phyloP scores from a whole-genome alignment of 345 rosid species.

The Trapa incisa region DNA sequence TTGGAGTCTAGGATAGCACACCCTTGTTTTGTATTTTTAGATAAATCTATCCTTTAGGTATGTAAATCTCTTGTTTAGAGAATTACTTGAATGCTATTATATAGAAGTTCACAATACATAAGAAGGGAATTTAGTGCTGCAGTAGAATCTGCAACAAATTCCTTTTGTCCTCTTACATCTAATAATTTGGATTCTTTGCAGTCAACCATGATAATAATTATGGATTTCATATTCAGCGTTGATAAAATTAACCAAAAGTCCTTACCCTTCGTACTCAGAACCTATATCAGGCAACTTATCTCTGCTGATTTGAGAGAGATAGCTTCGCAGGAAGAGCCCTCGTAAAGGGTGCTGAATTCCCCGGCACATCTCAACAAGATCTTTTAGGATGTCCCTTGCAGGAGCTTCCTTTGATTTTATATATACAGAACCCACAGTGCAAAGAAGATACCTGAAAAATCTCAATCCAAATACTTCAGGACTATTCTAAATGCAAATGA shows the following conservation, averaged over 20 bases:
- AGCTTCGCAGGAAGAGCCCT: slow-evolving; percentile 96
- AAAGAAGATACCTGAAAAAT: slow-evolving; percentile 68
- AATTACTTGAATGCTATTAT: background rate
- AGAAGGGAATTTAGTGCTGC: background rate
- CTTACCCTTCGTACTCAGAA: slow-evolving; percentile 97
- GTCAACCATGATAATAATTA: background rate
- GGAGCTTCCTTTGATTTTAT: slow-evolving; percentile 98
- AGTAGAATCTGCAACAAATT: background rate
- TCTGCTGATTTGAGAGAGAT: slow-evolving; percentile 90
- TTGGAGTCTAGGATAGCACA: background rate
- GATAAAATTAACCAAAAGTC: slow-evolving; percentile 5
- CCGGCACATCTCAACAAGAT: slow-evolving; percentile 99
- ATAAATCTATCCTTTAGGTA: background rate
- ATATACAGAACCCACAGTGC: slow-evolving; percentile 95
- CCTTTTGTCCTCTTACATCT: background rate
- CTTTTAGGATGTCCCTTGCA: slow-evolving; percentile 91
- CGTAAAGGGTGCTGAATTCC: slow-evolving; percentile 98
- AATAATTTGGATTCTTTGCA: background rate
- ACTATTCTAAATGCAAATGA: background rate
- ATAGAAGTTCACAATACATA: background rate
- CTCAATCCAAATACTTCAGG: background rate
- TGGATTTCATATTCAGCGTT: background rate
- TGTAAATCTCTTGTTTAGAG: background rate
- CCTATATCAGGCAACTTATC: slow-evolving; percentile 94
- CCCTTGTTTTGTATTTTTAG: background rate